Base-by-base conservation (phyloP, 2,329 filamentous ascomycete genomes). In the Epichloe coenophiala region DNA sequence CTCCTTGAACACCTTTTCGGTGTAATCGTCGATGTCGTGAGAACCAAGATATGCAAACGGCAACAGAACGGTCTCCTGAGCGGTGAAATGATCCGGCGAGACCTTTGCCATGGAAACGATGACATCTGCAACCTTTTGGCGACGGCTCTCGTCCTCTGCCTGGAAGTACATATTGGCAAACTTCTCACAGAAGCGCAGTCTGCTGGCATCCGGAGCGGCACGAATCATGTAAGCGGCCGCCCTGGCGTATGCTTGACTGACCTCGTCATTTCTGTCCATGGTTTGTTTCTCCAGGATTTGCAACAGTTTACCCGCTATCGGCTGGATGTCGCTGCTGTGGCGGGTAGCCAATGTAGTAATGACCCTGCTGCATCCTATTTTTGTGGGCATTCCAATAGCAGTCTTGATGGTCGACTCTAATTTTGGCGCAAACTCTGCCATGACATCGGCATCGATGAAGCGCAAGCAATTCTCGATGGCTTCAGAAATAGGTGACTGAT, bases 181-280 rank as follows among this genome's bases (percentile, higher is more conserved):
- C 52, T 71, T 70, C 11, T 69, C 63, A 37, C 73, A 75, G 54
- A 82, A 80, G 5, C 69, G 66, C 39, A 73, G 64, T 45, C 76
- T 74, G 11, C 71, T 65, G 9, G 72, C 65, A 12, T 77, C 68
- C 9, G 73, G 70, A 0, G 72, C 75, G 2, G 75, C 68, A 33
- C 81, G 80, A 58, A 93, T 76, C 50, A 97, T 74, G 63, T 97
- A 97, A 0, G 91, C 93, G 21, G 88, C 80, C 3, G 90, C 83
- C 49, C 82, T 83, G 19, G 90, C 91, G 63, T 96, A 98, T 2
- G 86, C 86, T 54, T 86, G 84, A 61, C 86, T 90, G 51, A 96
- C 90, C 17, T 94, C 93, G 58, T 96, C 89, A 61, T 98, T 98
- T 55, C 86, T 84, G 64, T 98, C 93, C 47, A 95, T 76, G 1